Evolutionary conservation across 2,329 filamentous ascomycete species (phyloP), one percentile per base, ranked within the genome.

Genomic region (Trichoderma oligosporum): DNA sequence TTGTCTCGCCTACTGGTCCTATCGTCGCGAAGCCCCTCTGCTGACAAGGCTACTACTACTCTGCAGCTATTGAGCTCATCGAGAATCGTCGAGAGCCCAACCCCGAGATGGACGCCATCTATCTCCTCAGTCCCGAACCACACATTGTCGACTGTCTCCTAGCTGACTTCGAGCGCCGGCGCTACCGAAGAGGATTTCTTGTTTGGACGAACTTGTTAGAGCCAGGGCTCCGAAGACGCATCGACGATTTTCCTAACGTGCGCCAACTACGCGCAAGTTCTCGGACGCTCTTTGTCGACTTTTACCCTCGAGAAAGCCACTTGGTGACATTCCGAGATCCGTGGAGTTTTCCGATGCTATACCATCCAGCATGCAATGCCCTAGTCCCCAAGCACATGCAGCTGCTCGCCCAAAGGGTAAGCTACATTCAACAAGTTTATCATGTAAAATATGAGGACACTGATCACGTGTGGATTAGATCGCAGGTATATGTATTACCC

Each of bases 91-190:
- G 94, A 69, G 86, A 88, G 46, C 80, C 82, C 69, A 96, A 96
- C 70, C 85, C 86, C 56, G 88, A 90, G 65, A 96, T 96, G 85
- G 94, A 97, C 73, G 94, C 91, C 66, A 85, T 99, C 63, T 99
- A 97, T 76, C 79, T 99, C 60, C 81, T 99, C 57, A 88, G 92
- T 0, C 89, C 94, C 7, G 83, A 89, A 66, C 80, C 90, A 6
- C 89, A 96, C 71, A 90, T 96, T 61, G 88, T 97, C 66, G 93
- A 97, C 67, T 97, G 92, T 70, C 79, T 99, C 45, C 85, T 97
- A 75, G 91, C 92, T 67, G 94, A 99, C 71, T 87, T 97, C 61
- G 90, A 96, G 68, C 84, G 87, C 65, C 82, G 84, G 64, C 85
- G 90, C 69, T 99, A 99, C 74, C 82, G 85, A 63, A 87, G 82